Evolutionary conservation across 495 filamentous ascomycete genomes (phyloP).

Genomic region (Friedmanniomyces simplex): DNA sequence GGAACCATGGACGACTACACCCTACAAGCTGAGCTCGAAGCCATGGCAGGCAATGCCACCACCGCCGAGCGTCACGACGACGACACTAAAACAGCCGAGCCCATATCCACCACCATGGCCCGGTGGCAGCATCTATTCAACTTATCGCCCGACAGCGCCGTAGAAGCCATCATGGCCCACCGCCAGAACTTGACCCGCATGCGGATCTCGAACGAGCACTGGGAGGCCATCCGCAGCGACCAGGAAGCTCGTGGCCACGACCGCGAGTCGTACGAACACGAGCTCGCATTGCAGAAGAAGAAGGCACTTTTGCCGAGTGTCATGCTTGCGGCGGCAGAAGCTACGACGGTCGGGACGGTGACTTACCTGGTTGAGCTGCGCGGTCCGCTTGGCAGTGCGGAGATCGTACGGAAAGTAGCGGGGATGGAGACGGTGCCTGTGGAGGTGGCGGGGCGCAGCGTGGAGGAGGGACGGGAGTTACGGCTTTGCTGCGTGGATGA

Average conservation of each 20-base stretch:
- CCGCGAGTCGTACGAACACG: conserved; percentile 25
- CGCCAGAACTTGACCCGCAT: conserved; percentile 21
- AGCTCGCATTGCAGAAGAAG: conserved; percentile 17
- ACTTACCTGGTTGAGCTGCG: conserved; percentile 19
- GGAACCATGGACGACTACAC: conserved; percentile 7
- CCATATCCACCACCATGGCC: conserved; percentile 9
- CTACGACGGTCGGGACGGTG: neutral
- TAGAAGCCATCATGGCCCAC: conserved; percentile 17
- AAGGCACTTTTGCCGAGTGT: conserved; percentile 11
- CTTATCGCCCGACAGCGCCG: conserved; percentile 10
- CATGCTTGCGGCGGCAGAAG: conserved; percentile 1
- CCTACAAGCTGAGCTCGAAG: conserved; percentile 10
- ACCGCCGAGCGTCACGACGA: neutral
- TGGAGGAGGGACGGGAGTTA: conserved; percentile 9
- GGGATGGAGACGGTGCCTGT: conserved; percentile 13
- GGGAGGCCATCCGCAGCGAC: conserved; percentile 15
- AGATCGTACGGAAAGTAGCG: conserved; percentile 17
- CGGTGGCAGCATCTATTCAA: conserved; percentile 23
- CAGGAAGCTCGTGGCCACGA: conserved; percentile 21
- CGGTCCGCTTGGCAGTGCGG: conserved; percentile 11
- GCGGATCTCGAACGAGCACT: conserved; percentile 23
- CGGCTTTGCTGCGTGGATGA: conserved; percentile 10
- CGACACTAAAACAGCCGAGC: neutral
- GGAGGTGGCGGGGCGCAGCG: conserved; percentile 6
- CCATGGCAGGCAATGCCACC: conserved; percentile 9